Base-by-base conservation (phyloP, 2,329 filamentous ascomycete genomes). In the Epichloe coenophiala region DNA sequence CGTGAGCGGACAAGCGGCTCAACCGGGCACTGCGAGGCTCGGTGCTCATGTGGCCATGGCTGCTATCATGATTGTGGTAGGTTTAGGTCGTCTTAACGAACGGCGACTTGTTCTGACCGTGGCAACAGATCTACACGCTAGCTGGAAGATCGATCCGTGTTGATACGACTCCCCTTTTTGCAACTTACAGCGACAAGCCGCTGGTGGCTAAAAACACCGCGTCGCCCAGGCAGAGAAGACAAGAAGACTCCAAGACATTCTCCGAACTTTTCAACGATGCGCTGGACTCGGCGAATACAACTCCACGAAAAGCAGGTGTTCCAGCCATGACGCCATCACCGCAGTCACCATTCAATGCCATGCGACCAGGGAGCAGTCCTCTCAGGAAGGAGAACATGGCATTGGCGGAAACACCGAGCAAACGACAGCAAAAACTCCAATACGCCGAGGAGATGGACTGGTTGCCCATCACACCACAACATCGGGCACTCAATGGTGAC, bases 381-480 rank as follows among this genome's bases (percentile, higher is more conserved):
- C 39, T n/a, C n/a, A 50, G 31, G 12, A 46, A 51, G 27, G 52
- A 47, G 38, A 48, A 47, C 15, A 43, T 56, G 11, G 53, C 47
- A 11, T 37, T 62, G n/a, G 51, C 58, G 2, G 53, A 55, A 40
- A 57, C 49, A 12, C 54, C 58, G 1, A 47, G 19, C 4, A 43
- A 42, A 12, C 46, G 44, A 19, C 39, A 52, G 2, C 55, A 56
- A 37, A 54, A 60, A 21, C 48, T 60, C 1, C 65, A 69, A 8
- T 68, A 74, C 51, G 69, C 68, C 1, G 77, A 84, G 39, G 75
- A 76, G 50, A 89, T 90, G 86, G 86, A 89, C 59, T 88, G 84
- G 80, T 77, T 81, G 2, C 82, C 83, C 1, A 80, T 79, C 0
- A 68, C 70, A 50, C 73, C 74, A n/a, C 68, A 70, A 46, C 68